These are phyloP conservation scores for Colletotrichum gloeosporioides DNA, from an alignment of 2,329 filamentous ascomycete species.

Conservation along the genomic window DNA sequence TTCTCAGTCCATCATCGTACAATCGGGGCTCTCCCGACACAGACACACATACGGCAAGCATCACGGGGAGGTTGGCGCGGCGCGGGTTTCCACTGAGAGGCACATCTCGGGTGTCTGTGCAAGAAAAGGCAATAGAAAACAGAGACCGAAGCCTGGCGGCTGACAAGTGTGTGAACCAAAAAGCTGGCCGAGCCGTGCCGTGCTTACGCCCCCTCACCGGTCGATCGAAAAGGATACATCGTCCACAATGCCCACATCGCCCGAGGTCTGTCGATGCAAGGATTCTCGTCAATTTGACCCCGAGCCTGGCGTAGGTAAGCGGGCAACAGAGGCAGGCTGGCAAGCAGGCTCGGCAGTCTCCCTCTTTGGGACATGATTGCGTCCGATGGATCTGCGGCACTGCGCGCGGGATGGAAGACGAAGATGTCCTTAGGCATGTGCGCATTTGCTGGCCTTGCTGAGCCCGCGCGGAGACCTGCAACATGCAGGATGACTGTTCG, in stretches of 20 bases:
- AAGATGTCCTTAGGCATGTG: not conserved
- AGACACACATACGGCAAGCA: not conserved
- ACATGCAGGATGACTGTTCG: not conserved
- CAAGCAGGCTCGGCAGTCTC: not conserved
- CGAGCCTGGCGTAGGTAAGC: not conserved
- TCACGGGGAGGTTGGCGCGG: not conserved
- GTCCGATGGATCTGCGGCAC: not conserved
- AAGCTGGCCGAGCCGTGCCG: constrained; percentile 16
- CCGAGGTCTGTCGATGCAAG: constrained; percentile 2
- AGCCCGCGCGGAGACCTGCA: not conserved
- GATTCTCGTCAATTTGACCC: not conserved
- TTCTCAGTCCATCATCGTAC: constrained; percentile 6
- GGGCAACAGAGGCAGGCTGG: not conserved
- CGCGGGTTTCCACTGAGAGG: not conserved
- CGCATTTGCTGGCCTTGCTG: not conserved
- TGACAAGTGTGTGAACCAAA: not conserved
- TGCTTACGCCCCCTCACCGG: constrained; percentile 14
- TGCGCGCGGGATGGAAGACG: not conserved
- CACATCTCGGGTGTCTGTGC: not conserved
- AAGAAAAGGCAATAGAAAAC: not conserved
- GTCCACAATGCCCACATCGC: constrained; percentile 1
- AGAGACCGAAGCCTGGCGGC: not conserved
- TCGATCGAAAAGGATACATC: constrained; percentile 10
- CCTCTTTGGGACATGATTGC: not conserved
- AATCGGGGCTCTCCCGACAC: not conserved